phyloP scores from a whole-genome alignment of 2,329 filamentous ascomycete species.

The Sarocladium brachiariae region DNA sequence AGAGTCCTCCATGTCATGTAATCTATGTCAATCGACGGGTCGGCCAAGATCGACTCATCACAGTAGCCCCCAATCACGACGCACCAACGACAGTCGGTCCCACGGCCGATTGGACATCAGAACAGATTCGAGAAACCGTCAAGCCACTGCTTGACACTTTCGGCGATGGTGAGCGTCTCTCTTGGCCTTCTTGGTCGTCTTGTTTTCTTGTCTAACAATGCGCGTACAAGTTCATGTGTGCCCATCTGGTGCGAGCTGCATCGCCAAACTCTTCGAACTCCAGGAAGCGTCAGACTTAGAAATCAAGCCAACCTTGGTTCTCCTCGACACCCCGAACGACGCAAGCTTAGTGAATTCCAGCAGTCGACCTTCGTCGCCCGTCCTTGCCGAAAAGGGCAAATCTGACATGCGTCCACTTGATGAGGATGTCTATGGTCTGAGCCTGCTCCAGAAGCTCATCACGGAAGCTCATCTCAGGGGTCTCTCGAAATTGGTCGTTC shows the following conservation, averaged over 20 bases:
- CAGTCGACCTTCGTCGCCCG: conserved; percentile 37
- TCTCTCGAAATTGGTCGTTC: conserved; percentile 49
- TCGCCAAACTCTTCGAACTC: conserved; percentile 45
- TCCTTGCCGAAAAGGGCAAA: conserved; percentile 28
- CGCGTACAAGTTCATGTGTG: conserved; percentile 43
- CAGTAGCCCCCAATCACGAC: conserved; percentile 16
- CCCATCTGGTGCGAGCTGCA: conserved; percentile 44
- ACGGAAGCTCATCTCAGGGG: conserved; percentile 51
- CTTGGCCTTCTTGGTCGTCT: conserved; percentile 11
- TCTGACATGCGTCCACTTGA: conserved; percentile 34
- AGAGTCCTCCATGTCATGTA: conserved; percentile 49
- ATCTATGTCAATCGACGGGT: conserved; percentile 54
- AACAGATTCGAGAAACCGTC: conserved; percentile 38
- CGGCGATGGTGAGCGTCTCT: conserved; percentile 37
- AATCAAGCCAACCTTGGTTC: conserved; percentile 48
- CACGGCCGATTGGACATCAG: conserved; percentile 26
- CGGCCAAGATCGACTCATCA: conserved; percentile 37
- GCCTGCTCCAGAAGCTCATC: conserved; percentile 48
- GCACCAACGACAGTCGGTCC: conserved; percentile 11
- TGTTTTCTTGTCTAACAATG: background rate
- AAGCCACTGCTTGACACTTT: conserved; percentile 46
- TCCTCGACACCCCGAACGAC: conserved; percentile 45
- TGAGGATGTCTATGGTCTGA: conserved; percentile 48
- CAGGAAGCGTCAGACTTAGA: conserved; percentile 46
- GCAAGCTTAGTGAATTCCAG: conserved; percentile 14